phyloP scores from a whole-genome alignment of 2,329 filamentous ascomycete genomes.

The Arachnomyces sp. region DNA sequence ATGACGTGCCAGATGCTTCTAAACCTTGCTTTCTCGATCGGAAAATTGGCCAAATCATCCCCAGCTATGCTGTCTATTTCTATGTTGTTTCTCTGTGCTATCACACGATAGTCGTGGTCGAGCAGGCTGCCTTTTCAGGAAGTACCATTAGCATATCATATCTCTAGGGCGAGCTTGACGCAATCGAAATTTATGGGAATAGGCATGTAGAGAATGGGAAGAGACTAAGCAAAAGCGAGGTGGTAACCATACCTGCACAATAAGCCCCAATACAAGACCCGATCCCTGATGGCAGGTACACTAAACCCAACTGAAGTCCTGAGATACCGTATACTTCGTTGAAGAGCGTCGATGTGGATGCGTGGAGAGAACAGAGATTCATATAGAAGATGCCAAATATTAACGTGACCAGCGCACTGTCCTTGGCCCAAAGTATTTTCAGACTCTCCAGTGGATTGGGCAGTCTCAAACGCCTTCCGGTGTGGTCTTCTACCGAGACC shows the following conservation, averaged over 20 bases:
- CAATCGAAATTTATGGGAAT: too few species aligned
- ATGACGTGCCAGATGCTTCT: constrained; percentile 1
- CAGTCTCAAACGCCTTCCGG: neutral
- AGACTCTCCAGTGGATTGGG: constrained; percentile 15
- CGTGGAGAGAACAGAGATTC: constrained; percentile 11
- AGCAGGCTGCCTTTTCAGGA: constrained; percentile 6
- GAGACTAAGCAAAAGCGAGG: neutral
- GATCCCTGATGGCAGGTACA: constrained; percentile 15
- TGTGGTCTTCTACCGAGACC: too few species aligned
- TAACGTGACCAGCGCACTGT: constrained; percentile 10
- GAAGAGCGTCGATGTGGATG: constrained; percentile 14
- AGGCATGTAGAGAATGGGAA: constrained; percentile 1
- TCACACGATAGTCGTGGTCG: constrained; percentile 7
- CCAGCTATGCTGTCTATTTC: constrained; percentile 1
- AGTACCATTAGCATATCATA: neutral
- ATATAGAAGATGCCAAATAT: constrained; percentile 12
- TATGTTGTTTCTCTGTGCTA: constrained; percentile 6
- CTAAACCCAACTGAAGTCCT: constrained; percentile 12
- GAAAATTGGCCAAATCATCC: constrained; percentile 8
- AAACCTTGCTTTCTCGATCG: constrained; percentile 11
- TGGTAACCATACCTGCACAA: constrained; percentile 3
- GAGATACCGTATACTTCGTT: constrained; percentile 13
- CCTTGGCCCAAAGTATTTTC: constrained; percentile 5
- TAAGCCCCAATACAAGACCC: constrained; percentile 9
- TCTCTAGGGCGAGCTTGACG: too few species aligned